Evolutionary conservation across 495 filamentous ascomycete genomes (phyloP).

Genomic region (Haplographium delicatum): DNA sequence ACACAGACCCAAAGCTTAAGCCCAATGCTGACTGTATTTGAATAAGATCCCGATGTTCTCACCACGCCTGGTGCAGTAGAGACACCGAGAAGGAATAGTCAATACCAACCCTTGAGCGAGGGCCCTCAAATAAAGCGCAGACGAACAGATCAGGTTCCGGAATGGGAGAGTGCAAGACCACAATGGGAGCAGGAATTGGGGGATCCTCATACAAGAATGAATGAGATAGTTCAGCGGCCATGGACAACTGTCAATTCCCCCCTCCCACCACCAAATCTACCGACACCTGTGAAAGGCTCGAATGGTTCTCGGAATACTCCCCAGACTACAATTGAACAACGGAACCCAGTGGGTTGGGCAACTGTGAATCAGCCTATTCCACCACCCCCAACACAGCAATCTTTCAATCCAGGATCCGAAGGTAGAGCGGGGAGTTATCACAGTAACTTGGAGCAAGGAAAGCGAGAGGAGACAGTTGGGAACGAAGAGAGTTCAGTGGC

Average conservation of each 20-base stretch:
- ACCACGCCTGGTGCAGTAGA: slow-evolving; percentile 5
- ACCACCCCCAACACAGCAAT: not conserved
- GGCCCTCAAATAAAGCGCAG: slow-evolving; percentile 18
- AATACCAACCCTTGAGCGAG: slow-evolving; percentile 1
- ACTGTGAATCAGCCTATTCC: slow-evolving; percentile 20
- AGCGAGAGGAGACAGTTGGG: slow-evolving; percentile 14
- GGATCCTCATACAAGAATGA: slow-evolving; percentile 13
- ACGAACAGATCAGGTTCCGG: slow-evolving; percentile 14
- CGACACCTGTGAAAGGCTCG: slow-evolving; percentile 2
- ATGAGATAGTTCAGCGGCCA: slow-evolving; percentile 13
- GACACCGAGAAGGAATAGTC: slow-evolving; percentile 1
- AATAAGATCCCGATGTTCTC: not conserved
- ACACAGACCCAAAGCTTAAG: not conserved
- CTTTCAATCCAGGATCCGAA: not conserved
- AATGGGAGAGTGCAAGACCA: slow-evolving; percentile 17
- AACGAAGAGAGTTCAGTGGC: slow-evolving; percentile 15
- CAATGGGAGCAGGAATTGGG: slow-evolving; percentile 22
- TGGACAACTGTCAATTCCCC: slow-evolving; percentile 22
- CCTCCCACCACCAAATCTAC: not conserved
- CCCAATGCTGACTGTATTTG: not conserved
- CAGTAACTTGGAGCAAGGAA: slow-evolving; percentile 11
- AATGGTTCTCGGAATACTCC: not conserved
- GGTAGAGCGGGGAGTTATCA: not conserved
- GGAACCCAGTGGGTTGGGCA: slow-evolving; percentile 17
- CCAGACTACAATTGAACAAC: not conserved